phyloP scores from a whole-genome alignment of 768 basidiomycete genomes.

The Tylopilus cervinicoccineus region DNA sequence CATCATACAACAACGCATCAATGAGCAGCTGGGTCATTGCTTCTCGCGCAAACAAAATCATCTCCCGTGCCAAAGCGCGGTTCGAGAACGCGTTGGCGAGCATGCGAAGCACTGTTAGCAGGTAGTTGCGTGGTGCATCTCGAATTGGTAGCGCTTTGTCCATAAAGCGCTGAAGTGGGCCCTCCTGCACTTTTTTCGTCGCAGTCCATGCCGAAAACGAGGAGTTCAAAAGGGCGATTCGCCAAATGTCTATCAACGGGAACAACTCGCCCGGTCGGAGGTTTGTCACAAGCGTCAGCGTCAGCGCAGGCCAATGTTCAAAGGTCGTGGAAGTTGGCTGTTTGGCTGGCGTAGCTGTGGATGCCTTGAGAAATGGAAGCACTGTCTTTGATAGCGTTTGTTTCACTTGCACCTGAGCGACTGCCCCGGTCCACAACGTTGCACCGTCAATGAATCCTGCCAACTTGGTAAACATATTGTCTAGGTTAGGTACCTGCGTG shows the following conservation, averaged over 20 bases:
- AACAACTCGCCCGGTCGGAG: conserved; percentile 62
- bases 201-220: conserved; percentile 51
- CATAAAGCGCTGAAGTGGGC: conserved; percentile 46
- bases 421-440: conserved; percentile 32
- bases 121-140: conserved; percentile 45
- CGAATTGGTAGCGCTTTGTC: conserved; percentile 38
- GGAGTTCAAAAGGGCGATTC: conserved; percentile 68
- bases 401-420: conserved; percentile 40
- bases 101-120: conserved; percentile 64
- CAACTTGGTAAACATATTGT: conserved; percentile 61
- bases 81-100: conserved; percentile 64
- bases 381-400: conserved; percentile 45
- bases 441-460: conserved; percentile 54
- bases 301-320: conserved; percentile 47
- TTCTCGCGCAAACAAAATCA: conserved; percentile 36
- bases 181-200: conserved; percentile 25
- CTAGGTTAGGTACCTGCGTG: conserved; percentile 63
- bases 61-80: conserved; percentile 32
- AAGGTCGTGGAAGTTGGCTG: conserved; percentile 37
- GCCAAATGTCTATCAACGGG: conserved; percentile 81
- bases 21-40: conserved; percentile 56
- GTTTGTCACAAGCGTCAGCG: conserved; percentile 37
- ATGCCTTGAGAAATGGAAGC: conserved; percentile 62
- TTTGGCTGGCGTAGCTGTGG: conserved; percentile 30
- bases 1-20: conserved; percentile 62